phyloP scores from a whole-genome alignment of 768 basidiomycete genomes.

The Auricularia auricula-judae region DNA sequence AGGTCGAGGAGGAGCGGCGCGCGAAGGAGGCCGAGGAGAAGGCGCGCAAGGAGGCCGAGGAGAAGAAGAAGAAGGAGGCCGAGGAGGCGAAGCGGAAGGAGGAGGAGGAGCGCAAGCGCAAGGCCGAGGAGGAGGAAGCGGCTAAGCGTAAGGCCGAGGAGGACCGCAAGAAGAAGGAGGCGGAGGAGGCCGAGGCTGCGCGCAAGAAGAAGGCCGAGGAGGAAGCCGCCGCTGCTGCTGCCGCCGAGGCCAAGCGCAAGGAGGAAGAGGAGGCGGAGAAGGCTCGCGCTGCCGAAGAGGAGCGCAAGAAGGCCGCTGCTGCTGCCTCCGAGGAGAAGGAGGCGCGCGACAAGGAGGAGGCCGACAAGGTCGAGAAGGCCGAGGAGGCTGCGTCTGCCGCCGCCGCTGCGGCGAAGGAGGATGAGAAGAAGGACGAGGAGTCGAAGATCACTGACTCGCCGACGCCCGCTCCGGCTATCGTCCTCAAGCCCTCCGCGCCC shows the following conservation, averaged over 20 bases:
- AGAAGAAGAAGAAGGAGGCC: background rate
- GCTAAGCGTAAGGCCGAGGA: background rate
- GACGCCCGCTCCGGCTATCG: constrained; percentile 9
- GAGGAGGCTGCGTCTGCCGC: constrained; percentile 2
- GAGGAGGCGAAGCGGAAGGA: background rate
- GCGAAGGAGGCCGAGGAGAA: constrained; percentile 10
- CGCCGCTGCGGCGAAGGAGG: constrained; percentile 6
- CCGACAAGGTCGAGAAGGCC: constrained; percentile 10
- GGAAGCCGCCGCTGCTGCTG: background rate
- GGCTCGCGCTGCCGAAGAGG: constrained; percentile 11
- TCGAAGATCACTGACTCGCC: constrained; percentile 14
- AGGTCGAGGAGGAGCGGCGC: constrained; percentile 5
- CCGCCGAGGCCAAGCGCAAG: background rate
- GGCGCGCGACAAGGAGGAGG: constrained; percentile 7
- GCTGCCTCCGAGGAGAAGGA: constrained; percentile 10
- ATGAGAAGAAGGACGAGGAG: constrained; percentile 5
- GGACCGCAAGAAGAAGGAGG: background rate
- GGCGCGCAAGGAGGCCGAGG: constrained; percentile 5
- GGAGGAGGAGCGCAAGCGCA: background rate
- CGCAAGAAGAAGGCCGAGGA: background rate
- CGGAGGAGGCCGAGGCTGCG: background rate
- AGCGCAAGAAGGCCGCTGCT: constrained; percentile 2
- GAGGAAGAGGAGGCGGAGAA: background rate
- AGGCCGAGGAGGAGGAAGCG: background rate
- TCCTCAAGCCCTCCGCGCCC: constrained; percentile 2